These are phyloP conservation scores for Pilasporangium apinafurcum DNA, from an alignment of 352 stramenopile species.

Conservation along the genomic window DNA sequence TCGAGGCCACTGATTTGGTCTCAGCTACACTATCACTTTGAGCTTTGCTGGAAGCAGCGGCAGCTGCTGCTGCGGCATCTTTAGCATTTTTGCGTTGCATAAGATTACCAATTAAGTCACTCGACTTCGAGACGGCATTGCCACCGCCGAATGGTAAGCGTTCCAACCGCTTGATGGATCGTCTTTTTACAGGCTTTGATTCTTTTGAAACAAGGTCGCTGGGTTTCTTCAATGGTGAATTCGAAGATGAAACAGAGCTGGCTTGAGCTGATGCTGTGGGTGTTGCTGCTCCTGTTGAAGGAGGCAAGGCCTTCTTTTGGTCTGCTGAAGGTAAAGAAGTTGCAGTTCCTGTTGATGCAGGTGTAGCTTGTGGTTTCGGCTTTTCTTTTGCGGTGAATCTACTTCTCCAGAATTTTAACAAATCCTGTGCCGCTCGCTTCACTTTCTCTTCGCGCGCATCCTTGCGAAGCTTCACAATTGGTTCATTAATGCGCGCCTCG, in stretches of 20 bases:
- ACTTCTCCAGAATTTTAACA: slow-evolving; percentile 81
- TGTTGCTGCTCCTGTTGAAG: not conserved
- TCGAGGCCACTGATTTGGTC: slow-evolving; percentile 5
- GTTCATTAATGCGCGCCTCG: slow-evolving; percentile 83
- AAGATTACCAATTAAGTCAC: slow-evolving; percentile 75
- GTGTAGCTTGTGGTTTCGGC: slow-evolving; percentile 8
- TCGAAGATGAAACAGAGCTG: too few species aligned
- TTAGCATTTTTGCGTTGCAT: slow-evolving; percentile 82
- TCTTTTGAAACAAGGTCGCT: slow-evolving; percentile 14
- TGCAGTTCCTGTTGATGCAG: slow-evolving; percentile 7
- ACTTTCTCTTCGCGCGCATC: slow-evolving; percentile 71
- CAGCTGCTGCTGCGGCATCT: slow-evolving; percentile 24
- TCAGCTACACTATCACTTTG: slow-evolving; percentile 23
- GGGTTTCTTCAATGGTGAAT: too few species aligned
- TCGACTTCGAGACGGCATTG: slow-evolving; percentile 59
- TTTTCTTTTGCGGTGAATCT: slow-evolving; percentile 86
- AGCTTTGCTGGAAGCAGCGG: slow-evolving; percentile 14
- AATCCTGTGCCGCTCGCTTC: slow-evolving; percentile 67
- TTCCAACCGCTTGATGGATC: slow-evolving; percentile 74
- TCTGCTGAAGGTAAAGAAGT: too few species aligned
- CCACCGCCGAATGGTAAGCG: slow-evolving; percentile 56
- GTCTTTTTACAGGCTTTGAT: slow-evolving; percentile 47
- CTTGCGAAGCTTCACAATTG: slow-evolving; percentile 83
- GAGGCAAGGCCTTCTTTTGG: not conserved
- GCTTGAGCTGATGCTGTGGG: not conserved